phyloP scores from a whole-genome alignment of 306 rosid species.

The Begonia loranthoides region DNA sequence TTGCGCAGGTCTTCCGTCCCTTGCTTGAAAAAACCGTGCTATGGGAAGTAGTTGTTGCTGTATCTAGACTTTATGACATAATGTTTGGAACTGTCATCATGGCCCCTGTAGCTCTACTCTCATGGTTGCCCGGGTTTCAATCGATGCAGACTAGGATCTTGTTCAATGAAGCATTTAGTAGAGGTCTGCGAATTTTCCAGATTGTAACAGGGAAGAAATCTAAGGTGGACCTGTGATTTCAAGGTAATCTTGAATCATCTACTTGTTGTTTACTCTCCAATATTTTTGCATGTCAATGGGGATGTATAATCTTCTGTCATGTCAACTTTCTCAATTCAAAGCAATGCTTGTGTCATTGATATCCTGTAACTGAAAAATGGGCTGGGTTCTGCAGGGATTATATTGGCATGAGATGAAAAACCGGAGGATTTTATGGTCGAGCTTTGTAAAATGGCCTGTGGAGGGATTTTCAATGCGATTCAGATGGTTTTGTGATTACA shows the following conservation, averaged over 20 bases:
- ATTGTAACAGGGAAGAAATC: constrained; percentile 42
- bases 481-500: no score
- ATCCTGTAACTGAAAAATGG: no score
- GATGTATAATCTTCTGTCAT: no score
- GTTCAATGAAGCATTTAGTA: constrained; percentile 80
- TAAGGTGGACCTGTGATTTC: constrained; percentile 13
- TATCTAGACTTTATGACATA: constrained; percentile 65
- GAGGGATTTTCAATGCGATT: no score
- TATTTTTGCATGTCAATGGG: no score
- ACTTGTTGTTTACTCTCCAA: neutral
- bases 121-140: constrained; percentile 91
- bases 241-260: constrained; percentile 8
- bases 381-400: no score
- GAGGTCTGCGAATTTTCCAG: constrained; percentile 69
- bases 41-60: constrained; percentile 45
- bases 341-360: no score
- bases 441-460: no score
- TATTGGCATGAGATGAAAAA: no score
- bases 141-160: constrained; percentile 81
- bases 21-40: constrained; percentile 30
- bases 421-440: no score
- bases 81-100: constrained; percentile 58
- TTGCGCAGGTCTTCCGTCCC: constrained; percentile 75
- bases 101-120: constrained; percentile 65
- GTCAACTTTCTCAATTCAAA: no score